Conservation (phyloP, 1,284 basidiomycete species). For the Stygiomarasmius scandens region DNA sequence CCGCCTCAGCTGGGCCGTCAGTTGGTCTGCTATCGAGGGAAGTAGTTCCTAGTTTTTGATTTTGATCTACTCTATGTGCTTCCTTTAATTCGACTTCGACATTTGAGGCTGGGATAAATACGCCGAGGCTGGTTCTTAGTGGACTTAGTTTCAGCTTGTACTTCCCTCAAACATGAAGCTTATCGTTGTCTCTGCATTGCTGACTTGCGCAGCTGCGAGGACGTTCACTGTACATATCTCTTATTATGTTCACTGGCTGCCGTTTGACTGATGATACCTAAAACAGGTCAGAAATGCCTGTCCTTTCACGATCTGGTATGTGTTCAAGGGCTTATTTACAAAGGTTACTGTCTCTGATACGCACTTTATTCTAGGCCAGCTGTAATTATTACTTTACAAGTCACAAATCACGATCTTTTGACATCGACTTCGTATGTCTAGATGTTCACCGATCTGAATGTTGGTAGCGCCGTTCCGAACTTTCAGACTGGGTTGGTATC, state of each 20-base stretch:
- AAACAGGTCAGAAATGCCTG: conserved; percentile 44
- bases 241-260: neutral
- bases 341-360: neutral
- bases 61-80: too few species aligned
- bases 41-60: too few species aligned
- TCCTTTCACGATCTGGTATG: conserved; percentile 48
- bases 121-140: too few species aligned
- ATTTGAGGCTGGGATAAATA: too few species aligned
- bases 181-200: conserved; percentile 20
- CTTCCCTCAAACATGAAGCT: conserved; percentile 37
- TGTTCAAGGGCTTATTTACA: neutral
- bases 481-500: conserved; percentile 37
- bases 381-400: conserved; percentile 22
- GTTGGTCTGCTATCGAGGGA: too few species aligned
- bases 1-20: neutral
- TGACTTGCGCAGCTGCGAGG: conserved; percentile 36
- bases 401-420: too few species aligned
- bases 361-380: conserved; percentile 33
- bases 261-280: neutral
- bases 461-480: conserved; percentile 35
- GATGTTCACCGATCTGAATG: conserved; percentile 46
- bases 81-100: too few species aligned
- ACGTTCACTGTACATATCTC: conserved; percentile 34
- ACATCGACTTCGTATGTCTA: too few species aligned
- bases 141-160: too few species aligned